Conservation (phyloP, 768 basidiomycete species). For the Tephrocybe sp. region DNA sequence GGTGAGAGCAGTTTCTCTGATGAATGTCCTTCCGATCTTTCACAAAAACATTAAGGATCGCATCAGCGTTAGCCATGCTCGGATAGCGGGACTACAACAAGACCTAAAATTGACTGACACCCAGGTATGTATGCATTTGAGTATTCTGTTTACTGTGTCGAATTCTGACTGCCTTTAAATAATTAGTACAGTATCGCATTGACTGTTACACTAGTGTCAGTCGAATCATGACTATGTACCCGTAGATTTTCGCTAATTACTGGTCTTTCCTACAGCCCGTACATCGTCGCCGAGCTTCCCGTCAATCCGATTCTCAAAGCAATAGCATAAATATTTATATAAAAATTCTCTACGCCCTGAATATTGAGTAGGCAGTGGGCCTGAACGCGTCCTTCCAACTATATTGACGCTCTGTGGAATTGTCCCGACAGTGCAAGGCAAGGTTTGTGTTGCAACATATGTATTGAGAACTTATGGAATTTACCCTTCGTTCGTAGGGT, state of each 20-base stretch:
- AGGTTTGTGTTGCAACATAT: constrained; percentile 24
- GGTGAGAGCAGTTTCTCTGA: background rate
- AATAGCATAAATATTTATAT: constrained; percentile 14
- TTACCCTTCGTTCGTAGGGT: too few species aligned
- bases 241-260: too few species aligned
- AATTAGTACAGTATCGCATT: constrained; percentile 42
- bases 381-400: constrained; percentile 41
- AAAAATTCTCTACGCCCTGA: background rate
- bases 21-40: background rate
- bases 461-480: too few species aligned
- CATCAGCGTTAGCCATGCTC: constrained; percentile 26
- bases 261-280: constrained; percentile 25
- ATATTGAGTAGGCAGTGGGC: constrained; percentile 32
- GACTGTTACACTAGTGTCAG: constrained; percentile 20
- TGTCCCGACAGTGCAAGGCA: too few species aligned
- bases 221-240: too few species aligned
- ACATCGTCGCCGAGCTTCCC: constrained; percentile 37
- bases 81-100: constrained; percentile 38
- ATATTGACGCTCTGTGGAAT: constrained; percentile 45
- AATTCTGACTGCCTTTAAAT: too few species aligned
- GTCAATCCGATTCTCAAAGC: constrained; percentile 38
- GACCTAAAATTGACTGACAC: constrained; percentile 28
- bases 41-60: background rate
- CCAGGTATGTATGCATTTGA: constrained; percentile 5
- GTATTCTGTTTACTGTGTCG: too few species aligned